Base-by-base conservation (phyloP, 768 basidiomycete genomes). In the Goffeauzyma gilvescens region DNA sequence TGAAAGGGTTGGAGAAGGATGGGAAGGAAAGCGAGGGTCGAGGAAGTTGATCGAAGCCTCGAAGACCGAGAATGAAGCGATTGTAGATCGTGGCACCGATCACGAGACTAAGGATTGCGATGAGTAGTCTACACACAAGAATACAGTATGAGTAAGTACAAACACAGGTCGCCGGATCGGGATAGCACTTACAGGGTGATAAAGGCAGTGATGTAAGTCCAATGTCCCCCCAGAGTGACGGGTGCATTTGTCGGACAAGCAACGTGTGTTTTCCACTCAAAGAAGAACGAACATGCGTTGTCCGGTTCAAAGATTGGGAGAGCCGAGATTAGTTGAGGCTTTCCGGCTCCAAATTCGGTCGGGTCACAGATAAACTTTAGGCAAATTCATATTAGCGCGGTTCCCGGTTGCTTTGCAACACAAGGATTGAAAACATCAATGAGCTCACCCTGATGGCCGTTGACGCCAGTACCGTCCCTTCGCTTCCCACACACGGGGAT, bases 241-340 rank as follows among this genome's bases (percentile, higher is more conserved):
- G 69, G 67, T 59, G 75, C 74, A 28, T 72, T 71, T 0, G 75
- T 74, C 7, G 80, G 73, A 55, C 83, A 86, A 6, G 83, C 83
- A 54, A 85, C 83, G 52, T 75, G 75, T 4, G 80, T 85, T 42
- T 71, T 68, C 85, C 85, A 89, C 65, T 87, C 82, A 28, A 89
- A 64, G 45, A 79, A 72, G 57, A 77, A 86, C 10, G 75, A 72
- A 59, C 85, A 89, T n/a, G 74, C 74, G 25, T 78, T 75, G 13
- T 73, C 71, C 6, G 75, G 73, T 4, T 58, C 48, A 18, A 45
- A 42, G 5, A 57, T 53, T 12, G 80, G 80, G 18, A 84, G 71
- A 37, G 79, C 75, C 2, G 73, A 76, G 2, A 83, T 60, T 4
- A 87, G 68, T 13, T 64, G 54, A 6, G 75, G 75, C 33, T 59